Evolutionary conservation across 352 stramenopile species (phyloP), one percentile per base, ranked within the genome.

Genomic region (Phytophthora nicotianae): DNA sequence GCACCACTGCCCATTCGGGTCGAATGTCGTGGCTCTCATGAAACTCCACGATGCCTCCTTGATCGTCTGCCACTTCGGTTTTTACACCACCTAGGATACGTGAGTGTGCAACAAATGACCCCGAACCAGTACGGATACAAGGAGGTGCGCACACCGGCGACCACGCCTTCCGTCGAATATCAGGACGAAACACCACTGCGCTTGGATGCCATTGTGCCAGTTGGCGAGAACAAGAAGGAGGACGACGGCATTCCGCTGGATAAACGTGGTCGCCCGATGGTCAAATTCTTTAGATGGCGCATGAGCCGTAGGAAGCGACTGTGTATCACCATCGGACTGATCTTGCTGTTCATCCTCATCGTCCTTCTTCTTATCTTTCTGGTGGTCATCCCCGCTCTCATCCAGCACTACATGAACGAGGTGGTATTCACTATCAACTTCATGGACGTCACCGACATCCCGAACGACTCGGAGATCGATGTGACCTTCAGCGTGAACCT

Each of bases 371-470:
- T 89, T 17, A 32, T 89, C 5, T 87, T 77, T 57, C 68, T 89
- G 50, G 76, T 65, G 24, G 64, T 89, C 19, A 69, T 83, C 20
- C 68, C 68, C 24, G 68, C 66, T 8, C 43, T 90, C 19, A 85
- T 89, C 65, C 79, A 89, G 55, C 68, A 74, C 45, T 79, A 82
- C 57, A 72, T 75, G 45, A 57, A 91, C 53, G 51, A 80, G 16
- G 79, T 89, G 49, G 51, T 74, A 20, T 16, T 91, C 17, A 64
- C 47, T 16, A 65, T 90, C 52, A 90, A 90, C 73, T 81, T 81
- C 63, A 62, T 91, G 50, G 82, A 91, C 60, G 71, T 90, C 50
- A 68, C 69, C 17, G 54, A 59, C n/a, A 65, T 87, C 6, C 51
- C 70, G 21, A 68, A 68, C 14, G 73, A 75, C 53, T 66, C 70